Conservation (phyloP, 1,139 yeast genomes). For the Pneumocystis canis region DNA sequence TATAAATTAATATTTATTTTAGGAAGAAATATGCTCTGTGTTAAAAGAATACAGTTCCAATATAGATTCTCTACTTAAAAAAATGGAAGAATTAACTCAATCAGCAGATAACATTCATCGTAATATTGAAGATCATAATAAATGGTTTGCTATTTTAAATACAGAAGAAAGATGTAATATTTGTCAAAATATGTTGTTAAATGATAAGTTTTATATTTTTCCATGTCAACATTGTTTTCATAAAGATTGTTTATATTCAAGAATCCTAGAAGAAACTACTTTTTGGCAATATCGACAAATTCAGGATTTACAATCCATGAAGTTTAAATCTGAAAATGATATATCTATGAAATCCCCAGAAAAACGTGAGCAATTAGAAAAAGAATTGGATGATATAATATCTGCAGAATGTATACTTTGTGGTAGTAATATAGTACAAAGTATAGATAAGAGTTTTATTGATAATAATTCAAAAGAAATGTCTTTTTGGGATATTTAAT, state of each 20-base stretch:
- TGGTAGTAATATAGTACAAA: constrained; percentile 57
- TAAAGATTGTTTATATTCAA: constrained; percentile 63
- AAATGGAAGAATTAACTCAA: constrained; percentile 59
- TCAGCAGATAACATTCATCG: constrained; percentile 48
- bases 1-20: neutral
- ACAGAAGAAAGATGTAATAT: constrained; percentile 73
- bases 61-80: constrained; percentile 49
- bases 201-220: constrained; percentile 62
- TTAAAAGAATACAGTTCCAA: constrained; percentile 56
- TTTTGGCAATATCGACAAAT: constrained; percentile 51
- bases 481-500: neutral
- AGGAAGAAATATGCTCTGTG: constrained; percentile 61
- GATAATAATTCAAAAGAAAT: neutral
- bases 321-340: neutral
- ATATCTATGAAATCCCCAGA: constrained; percentile 27
- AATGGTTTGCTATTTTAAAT: constrained; percentile 45
- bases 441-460: constrained; percentile 44
- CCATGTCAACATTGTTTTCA: constrained; percentile 90
- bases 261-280: constrained; percentile 48
- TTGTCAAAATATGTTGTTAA: constrained; percentile 54
- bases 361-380: constrained; percentile 23
- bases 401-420: constrained; percentile 65
- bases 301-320: constrained; percentile 28
- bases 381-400: constrained; percentile 45
- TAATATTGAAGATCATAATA: constrained; percentile 39